Evolutionary conservation across 2,329 filamentous ascomycete species (phyloP), one percentile per base, ranked within the genome.

Genomic region (Catunica adiposa): DNA sequence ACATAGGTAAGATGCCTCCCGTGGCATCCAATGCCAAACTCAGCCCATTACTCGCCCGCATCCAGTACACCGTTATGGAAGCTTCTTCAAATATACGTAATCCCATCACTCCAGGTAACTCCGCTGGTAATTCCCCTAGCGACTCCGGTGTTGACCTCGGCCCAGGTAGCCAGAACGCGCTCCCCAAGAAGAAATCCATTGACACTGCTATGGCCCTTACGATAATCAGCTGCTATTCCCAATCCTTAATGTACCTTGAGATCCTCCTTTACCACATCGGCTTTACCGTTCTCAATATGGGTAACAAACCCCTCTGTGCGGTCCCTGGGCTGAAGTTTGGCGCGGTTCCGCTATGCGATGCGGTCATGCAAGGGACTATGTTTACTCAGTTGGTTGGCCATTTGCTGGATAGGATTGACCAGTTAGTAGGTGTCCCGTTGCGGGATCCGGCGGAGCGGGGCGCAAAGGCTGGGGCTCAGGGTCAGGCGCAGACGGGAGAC

Each of bases 181-280:
- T 14, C 20, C 20, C 29, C 29, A 34, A 4, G 40, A 46, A 50
- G 17, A 54, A 53, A 25, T 50, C 53, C 5, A 60, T 62, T 17
- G 64, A 64, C 55, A 60, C 62, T 1, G 58, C 65, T 0, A 64
- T 64, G 1, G 62, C 64, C 47, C 60, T 65, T 26, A 59, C 64
- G 22, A 59, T 65, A 40, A 62, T 65, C 50, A 67, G 65, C 5
- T 66, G 64, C 50, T 66, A 62, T 47, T 58, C 61, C 3, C 64
- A 66, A 25, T 56, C 64, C 25, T 58, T 63, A 52, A 59, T 59
- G 7, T 60, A 63, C 51, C 59, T 64, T 15, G 65, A 66, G 22
- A 51, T 62, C 23, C 25, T 62, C 3, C 50, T 63, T 4, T 38
- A 47, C 44, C 58, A 58, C 9, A 60, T 63, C 17, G 56, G 61